Evolutionary conservation across 768 basidiomycete species (phyloP).

Genomic region (Kondoa subrosea): DNA sequence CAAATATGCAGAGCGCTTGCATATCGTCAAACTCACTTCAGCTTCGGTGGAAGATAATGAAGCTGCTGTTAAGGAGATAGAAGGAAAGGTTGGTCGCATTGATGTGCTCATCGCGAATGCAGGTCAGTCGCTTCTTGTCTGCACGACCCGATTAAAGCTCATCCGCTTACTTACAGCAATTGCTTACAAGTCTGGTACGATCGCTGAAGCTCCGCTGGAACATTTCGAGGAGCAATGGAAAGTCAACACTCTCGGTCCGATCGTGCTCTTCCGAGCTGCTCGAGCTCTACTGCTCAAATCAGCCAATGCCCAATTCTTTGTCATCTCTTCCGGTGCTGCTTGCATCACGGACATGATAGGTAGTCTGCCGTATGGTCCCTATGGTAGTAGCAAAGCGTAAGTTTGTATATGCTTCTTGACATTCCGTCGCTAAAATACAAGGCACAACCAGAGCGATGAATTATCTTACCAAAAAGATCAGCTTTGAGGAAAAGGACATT

Average conservation of each 20-base stretch:
- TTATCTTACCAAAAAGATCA: no score
- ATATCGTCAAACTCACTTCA: constrained; percentile 18
- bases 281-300: constrained; percentile 14
- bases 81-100: constrained; percentile 19
- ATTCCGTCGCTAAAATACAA: no score
- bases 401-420: no score
- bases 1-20: no score
- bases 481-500: no score
- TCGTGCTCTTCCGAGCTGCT: constrained; percentile 24
- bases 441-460: no score
- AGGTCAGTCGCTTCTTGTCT: constrained; percentile 10
- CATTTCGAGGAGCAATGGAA: constrained; percentile 1
- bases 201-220: not conserved
- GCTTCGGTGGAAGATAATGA: constrained; percentile 16
- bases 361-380: no score
- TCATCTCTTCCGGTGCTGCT: constrained; percentile 16
- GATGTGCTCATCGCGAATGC: constrained; percentile 28
- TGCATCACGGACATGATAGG: no score
- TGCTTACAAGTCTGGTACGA: not conserved
- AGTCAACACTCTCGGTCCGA: constrained; percentile 22
- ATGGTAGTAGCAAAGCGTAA: no score
- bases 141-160: not conserved
- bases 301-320: constrained; percentile 15
- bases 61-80: constrained; percentile 17
- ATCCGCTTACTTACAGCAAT: constrained; percentile 13